Conservation (phyloP, 139 green algal species). For the Chlorella sp. region DNA sequence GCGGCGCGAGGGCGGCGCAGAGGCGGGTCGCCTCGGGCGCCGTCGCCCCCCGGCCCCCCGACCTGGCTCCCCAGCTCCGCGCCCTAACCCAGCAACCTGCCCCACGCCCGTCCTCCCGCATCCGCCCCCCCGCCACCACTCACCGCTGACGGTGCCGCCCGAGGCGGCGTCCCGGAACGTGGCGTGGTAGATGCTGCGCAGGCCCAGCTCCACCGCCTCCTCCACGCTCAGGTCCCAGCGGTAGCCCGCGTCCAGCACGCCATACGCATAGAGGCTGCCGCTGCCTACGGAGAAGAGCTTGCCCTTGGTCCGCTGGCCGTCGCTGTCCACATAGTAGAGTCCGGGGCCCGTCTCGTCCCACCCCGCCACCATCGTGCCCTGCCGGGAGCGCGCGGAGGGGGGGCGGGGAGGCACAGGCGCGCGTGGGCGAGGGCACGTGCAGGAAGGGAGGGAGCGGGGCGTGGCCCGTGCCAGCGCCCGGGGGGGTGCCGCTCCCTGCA, state of each 20-base stretch:
- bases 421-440: background rate
- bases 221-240: conserved; percentile 90
- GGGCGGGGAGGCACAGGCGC: background rate
- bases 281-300: conserved; percentile 96
- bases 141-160: conserved; percentile 93
- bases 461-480: background rate
- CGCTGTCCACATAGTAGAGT: conserved; percentile 98
- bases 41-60: too few species aligned
- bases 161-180: conserved; percentile 97
- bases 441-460: background rate
- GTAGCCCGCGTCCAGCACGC: conserved; percentile 95
- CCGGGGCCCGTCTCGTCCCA: conserved; percentile 86
- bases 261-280: conserved; percentile 97
- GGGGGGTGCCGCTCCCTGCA: background rate
- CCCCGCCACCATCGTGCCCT: conserved; percentile 97
- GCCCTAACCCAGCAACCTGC: background rate
- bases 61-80: too few species aligned
- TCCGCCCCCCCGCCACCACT: too few species aligned
- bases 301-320: conserved; percentile 94
- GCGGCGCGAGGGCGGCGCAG: too few species aligned
- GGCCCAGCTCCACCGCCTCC: conserved; percentile 92
- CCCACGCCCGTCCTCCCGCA: background rate
- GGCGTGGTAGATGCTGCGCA: conserved; percentile 97
- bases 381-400: too few species aligned
- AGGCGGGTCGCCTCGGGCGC: too few species aligned